phyloP scores from a whole-genome alignment of 2,329 filamentous ascomycete genomes.

The Colletotrichum spaethianum region DNA sequence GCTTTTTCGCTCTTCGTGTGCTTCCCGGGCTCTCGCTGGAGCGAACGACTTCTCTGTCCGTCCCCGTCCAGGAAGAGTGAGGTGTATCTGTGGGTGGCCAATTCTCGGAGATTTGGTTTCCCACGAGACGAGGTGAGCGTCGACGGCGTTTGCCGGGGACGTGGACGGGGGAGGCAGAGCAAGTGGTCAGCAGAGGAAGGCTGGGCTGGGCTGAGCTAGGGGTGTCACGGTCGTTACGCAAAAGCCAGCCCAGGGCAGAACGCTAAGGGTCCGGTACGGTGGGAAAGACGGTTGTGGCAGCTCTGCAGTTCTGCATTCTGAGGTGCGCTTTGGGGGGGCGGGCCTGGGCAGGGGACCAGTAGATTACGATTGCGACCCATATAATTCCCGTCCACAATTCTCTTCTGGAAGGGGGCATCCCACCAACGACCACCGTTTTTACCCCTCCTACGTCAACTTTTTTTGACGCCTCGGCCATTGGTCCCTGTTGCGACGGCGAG shows the following conservation, averaged over 20 bases:
- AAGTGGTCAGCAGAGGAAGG: constrained; percentile 6
- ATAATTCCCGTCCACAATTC: constrained; percentile 1
- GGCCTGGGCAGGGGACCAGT: constrained; percentile 25
- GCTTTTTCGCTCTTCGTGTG: not conserved
- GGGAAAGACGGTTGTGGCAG: constrained; percentile 37
- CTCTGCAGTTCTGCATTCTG: constrained; percentile 6
- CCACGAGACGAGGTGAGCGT: not conserved
- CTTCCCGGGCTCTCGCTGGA: not conserved
- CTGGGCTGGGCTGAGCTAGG: constrained; percentile 13
- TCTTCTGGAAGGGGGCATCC: constrained; percentile 25
- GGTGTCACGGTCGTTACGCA: constrained; percentile 30
- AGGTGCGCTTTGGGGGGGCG: not conserved
- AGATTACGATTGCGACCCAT: not conserved
- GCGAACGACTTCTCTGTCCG: not conserved
- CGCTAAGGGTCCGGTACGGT: constrained; percentile 35
- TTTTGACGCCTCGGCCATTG: constrained; percentile 21
- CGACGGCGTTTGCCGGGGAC: not conserved
- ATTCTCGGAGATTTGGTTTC: not conserved
- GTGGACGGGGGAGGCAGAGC: not conserved
- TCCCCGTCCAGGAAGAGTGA: not conserved
- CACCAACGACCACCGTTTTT: constrained; percentile 27
- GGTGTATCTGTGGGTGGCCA: not conserved
- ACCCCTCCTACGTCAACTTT: constrained; percentile 42
- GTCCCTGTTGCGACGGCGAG: constrained; percentile 17
- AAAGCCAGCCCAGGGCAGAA: constrained; percentile 6